Conservation (phyloP, 345 rosid genomes). For the Pugionium dolabratum region DNA sequence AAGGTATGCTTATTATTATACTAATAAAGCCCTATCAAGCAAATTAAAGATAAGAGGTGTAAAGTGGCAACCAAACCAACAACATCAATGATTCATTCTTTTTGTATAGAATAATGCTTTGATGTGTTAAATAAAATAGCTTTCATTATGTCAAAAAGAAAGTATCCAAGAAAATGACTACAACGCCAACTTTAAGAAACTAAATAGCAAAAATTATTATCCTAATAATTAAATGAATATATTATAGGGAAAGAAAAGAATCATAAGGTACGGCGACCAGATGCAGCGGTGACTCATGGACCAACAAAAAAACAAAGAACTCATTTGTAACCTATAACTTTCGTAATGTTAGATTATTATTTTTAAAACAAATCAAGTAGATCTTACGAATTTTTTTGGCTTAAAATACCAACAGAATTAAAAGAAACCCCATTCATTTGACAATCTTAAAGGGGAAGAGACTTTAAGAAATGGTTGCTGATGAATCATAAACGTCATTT, state of each 20-base stretch:
- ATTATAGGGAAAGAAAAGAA: slow-evolving; percentile 23
- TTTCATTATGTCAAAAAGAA: slow-evolving; percentile 12
- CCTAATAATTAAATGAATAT: not conserved
- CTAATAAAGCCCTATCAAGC: slow-evolving; percentile 28
- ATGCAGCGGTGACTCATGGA: slow-evolving; percentile 35
- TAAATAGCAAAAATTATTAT: not conserved
- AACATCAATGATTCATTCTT: slow-evolving; percentile 28
- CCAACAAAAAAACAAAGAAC: slow-evolving; percentile 31
- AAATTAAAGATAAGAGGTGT: slow-evolving; percentile 26
- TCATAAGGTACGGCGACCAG: slow-evolving; percentile 39
- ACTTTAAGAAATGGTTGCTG: slow-evolving; percentile 8
- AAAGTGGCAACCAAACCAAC: slow-evolving; percentile 37
- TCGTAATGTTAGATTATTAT: slow-evolving; percentile 5
- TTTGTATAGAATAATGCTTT: slow-evolving; percentile 16
- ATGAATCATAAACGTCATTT: slow-evolving; percentile 31
- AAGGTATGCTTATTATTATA: slow-evolving; percentile 16
- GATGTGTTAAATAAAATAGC: not conserved
- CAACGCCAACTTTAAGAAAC: slow-evolving; percentile 3
- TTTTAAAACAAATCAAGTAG: not conserved
- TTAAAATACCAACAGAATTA: slow-evolving; percentile 4
- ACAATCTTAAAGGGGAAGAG: not conserved
- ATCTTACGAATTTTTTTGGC: not conserved
- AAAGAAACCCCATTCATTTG: not conserved
- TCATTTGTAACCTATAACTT: slow-evolving; percentile 1
- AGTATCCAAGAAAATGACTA: slow-evolving; percentile 6